These are phyloP conservation scores for Galerina sulciceps DNA, from an alignment of 768 basidiomycete species.

Conservation along the genomic window DNA sequence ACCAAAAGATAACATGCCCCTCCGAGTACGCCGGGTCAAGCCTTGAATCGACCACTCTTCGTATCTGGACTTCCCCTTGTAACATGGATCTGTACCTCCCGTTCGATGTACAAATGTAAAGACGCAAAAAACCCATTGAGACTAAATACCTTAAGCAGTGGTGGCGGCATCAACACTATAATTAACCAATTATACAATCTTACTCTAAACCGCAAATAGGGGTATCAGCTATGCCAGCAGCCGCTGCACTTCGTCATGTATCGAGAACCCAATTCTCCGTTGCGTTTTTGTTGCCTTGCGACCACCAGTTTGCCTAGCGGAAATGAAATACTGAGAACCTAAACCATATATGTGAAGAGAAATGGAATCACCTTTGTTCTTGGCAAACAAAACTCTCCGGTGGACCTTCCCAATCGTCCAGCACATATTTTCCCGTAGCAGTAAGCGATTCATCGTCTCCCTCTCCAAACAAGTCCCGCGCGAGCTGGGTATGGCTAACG, in stretches of 20 bases:
- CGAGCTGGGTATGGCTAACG: conserved; percentile 93
- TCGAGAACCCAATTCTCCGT: conserved; percentile 80
- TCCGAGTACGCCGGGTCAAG: conserved; percentile 30
- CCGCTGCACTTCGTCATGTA: conserved; percentile 67
- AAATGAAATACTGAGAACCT: conserved; percentile 1
- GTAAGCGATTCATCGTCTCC: conserved; percentile 61
- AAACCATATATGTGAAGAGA: background rate
- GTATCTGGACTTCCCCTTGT: background rate
- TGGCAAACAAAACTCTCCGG: conserved; percentile 99
- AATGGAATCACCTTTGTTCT: conserved; percentile 73
- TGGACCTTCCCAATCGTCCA: conserved; percentile 96
- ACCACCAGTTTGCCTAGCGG: conserved; percentile 79
- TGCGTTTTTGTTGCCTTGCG: conserved; percentile 89
- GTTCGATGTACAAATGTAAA: background rate
- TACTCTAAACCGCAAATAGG: conserved; percentile 2
- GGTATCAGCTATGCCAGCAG: conserved; percentile 22
- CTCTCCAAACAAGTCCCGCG: conserved; percentile 90
- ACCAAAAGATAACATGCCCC: conserved; percentile 41
- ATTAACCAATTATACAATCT: conserved; percentile 14
- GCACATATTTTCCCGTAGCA: conserved; percentile 70
- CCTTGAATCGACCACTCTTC: background rate
- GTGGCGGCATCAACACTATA: background rate
- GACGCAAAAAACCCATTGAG: too few species aligned
- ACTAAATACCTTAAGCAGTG: background rate
- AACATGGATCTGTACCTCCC: background rate